Percentiles rank a stretch among this genome's conserved stretches.
Conservation (phyloP, 768 basidiomycete genomes). For the Pholiota conissans region DNA sequence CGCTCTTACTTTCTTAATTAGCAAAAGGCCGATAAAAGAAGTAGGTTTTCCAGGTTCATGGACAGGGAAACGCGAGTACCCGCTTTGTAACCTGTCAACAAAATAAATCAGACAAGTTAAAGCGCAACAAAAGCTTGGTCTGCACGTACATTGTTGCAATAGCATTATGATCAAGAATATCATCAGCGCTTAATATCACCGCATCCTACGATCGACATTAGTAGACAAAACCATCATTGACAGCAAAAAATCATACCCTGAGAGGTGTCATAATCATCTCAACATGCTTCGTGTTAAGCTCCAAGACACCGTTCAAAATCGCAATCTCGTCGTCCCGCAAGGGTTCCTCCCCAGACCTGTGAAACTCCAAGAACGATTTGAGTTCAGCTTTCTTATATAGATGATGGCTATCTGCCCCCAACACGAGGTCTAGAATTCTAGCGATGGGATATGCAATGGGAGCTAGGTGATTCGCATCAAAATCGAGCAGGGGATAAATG, state of each 20-base stretch:
- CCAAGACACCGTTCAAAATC: constrained; percentile 78
- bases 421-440: constrained; percentile 75
- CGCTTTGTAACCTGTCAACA: constrained; percentile 55
- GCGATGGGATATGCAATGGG: constrained; percentile 84
- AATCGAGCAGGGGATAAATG: constrained; percentile 17
- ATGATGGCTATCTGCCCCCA: constrained; percentile 70
- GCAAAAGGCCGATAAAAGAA: constrained; percentile 78
- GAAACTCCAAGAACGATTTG: constrained; percentile 78
- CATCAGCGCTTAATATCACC: constrained; percentile 75
- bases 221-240: constrained; percentile 13
- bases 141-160: constrained; percentile 67
- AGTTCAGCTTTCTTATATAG: constrained; percentile 84
- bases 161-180: constrained; percentile 72
- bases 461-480: constrained; percentile 33
- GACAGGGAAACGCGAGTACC: constrained; percentile 92
- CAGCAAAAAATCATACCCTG: constrained; percentile 39
- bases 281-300: constrained; percentile 73
- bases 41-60: constrained; percentile 69
- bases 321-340: constrained; percentile 79
- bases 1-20: constrained; percentile 63
- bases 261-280: constrained; percentile 84
- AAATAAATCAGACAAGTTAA: no score
- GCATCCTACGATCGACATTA: constrained; percentile 55
- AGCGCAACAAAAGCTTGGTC: neutral
- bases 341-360: constrained; percentile 73